Evolutionary conservation across 2,329 filamentous ascomycete species (phyloP).

Genomic region (Phaeomoniella chlamydospora): DNA sequence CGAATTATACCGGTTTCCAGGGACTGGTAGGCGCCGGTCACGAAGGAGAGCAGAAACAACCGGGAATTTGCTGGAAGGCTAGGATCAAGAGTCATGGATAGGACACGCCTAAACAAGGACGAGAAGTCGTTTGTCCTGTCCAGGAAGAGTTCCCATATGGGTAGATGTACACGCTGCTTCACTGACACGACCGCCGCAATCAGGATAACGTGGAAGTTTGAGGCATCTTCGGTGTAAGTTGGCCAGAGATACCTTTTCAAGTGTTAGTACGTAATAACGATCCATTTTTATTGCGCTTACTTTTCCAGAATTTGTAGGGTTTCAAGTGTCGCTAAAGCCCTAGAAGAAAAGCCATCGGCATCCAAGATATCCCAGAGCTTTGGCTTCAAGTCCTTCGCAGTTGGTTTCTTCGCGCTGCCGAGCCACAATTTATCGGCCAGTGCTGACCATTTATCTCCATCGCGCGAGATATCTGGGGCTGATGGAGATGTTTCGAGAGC

Average conservation of each 20-base stretch:
- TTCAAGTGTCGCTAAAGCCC: conserved; percentile 69
- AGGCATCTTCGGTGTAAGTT: conserved; percentile 73
- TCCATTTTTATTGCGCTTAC: conserved; percentile 24
- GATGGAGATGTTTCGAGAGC: conserved; percentile 25
- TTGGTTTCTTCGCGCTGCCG: conserved; percentile 52
- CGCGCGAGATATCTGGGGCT: conserved; percentile 23
- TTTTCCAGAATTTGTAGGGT: conserved; percentile 81
- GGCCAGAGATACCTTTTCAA: conserved; percentile 74
- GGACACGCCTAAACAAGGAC: conserved; percentile 70
- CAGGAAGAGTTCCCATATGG: conserved; percentile 72
- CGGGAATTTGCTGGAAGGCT: conserved; percentile 53
- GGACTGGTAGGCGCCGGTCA: conserved; percentile 86
- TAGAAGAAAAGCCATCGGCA: conserved; percentile 62
- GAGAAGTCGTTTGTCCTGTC: conserved; percentile 72
- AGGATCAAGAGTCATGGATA: conserved; percentile 69
- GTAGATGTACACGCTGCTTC: conserved; percentile 73
- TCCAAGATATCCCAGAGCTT: conserved; percentile 84
- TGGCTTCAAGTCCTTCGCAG: conserved; percentile 71
- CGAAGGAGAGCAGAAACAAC: conserved; percentile 73
- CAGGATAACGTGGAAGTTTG: conserved; percentile 81
- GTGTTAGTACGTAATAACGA: conserved; percentile 11
- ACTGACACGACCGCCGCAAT: conserved; percentile 76
- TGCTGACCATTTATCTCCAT: conserved; percentile 38
- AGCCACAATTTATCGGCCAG: conserved; percentile 81
- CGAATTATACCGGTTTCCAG: conserved; percentile 77